phyloP scores from a whole-genome alignment of 768 basidiomycete species.

The Mrakia gelida region DNA sequence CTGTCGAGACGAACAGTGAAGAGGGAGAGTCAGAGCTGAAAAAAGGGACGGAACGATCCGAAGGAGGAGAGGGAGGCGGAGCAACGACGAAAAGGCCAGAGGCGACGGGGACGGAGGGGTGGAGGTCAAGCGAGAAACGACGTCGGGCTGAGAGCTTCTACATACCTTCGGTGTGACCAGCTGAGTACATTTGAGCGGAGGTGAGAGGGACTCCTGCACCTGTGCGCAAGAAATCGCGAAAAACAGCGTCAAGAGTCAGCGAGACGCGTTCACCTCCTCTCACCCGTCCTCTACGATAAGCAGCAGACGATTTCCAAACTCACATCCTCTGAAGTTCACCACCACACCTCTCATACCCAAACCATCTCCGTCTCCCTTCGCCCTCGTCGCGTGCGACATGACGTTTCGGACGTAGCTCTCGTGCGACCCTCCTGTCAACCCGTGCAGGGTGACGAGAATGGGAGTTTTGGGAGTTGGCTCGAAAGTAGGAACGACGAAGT shows the following conservation, averaged over 20 bases:
- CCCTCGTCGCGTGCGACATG: slow-evolving; percentile 64
- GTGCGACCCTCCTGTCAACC: slow-evolving; percentile 49
- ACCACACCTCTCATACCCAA: slow-evolving; percentile 86
- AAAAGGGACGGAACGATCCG: too few species aligned
- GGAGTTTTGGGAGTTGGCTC: slow-evolving; percentile 44
- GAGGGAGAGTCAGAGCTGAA: too few species aligned
- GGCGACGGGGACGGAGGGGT: too few species aligned
- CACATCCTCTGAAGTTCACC: slow-evolving; percentile 60
- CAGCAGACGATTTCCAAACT: slow-evolving; percentile 43
- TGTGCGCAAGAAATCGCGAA: slow-evolving; percentile 39
- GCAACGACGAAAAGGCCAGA: not conserved
- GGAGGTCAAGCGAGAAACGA: too few species aligned
- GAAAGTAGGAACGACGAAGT: slow-evolving; percentile 39
- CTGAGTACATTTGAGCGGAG: slow-evolving; percentile 72
- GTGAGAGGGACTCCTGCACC: slow-evolving; percentile 83
- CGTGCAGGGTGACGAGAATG: slow-evolving; percentile 49
- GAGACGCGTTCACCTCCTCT: too few species aligned
- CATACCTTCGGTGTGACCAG: slow-evolving; percentile 67
- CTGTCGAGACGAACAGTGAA: slow-evolving; percentile 42
- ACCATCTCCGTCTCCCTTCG: slow-evolving; percentile 66
- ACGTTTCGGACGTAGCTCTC: slow-evolving; percentile 73
- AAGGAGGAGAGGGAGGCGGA: not conserved
- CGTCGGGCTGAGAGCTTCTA: not conserved
- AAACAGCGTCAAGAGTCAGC: not conserved
- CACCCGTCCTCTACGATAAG: too few species aligned